Conservation (phyloP, 108 stramenopile genomes). For the Fistulifera solaris region DNA sequence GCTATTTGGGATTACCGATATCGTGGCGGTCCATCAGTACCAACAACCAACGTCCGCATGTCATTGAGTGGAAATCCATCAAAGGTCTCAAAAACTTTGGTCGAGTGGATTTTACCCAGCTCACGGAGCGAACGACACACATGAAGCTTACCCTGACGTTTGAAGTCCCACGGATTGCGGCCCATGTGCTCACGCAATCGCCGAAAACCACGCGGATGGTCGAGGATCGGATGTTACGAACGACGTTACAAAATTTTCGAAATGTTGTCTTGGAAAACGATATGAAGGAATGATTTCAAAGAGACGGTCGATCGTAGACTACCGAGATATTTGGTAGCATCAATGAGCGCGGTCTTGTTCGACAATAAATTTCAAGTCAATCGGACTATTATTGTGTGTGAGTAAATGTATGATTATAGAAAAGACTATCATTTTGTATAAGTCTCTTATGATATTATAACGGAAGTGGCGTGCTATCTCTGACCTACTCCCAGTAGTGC, state of each 20-base stretch:
- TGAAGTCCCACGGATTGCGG: background rate
- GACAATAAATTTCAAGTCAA: too few relatives aligned
- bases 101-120: conserved; percentile 27
- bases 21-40: conserved; percentile 58
- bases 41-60: conserved; percentile 31
- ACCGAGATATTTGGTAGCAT: too few relatives aligned
- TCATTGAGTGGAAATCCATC: conserved; percentile 65
- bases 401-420: too few relatives aligned
- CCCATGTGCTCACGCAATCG: background rate
- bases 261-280: conserved; percentile 48
- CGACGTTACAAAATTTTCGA: conserved; percentile 54
- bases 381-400: too few relatives aligned
- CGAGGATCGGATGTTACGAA: conserved; percentile 45
- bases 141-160: conserved; percentile 9
- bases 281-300: conserved; percentile 1
- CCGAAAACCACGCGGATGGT: conserved; percentile 31
- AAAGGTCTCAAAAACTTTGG: conserved; percentile 64
- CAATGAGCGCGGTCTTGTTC: too few relatives aligned
- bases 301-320: too few relatives aligned
- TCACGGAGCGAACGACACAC: background rate
- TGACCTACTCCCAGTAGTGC: conserved; percentile 75
- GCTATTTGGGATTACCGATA: conserved; percentile 48
- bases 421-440: too few relatives aligned
- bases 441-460: too few relatives aligned
- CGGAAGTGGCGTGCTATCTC: too few relatives aligned